A percentile compares a stretch with the other conserved stretches of the same genome.
Conservation (phyloP, 768 basidiomycete genomes). For the Russula compacta region DNA sequence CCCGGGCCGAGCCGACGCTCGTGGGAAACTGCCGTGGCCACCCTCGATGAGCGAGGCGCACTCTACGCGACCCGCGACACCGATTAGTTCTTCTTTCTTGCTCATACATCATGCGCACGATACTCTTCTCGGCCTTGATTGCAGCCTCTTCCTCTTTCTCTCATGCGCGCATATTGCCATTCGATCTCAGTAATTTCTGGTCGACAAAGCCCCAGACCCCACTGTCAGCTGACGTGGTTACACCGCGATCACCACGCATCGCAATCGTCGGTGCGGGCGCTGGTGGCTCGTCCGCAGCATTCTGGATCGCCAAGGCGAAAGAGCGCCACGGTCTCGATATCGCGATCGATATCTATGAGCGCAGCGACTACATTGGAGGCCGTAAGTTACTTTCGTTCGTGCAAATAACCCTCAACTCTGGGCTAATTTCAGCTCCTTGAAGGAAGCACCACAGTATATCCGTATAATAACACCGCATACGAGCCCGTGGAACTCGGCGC, state of each 20-base stretch:
- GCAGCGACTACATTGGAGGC: conserved; percentile 68
- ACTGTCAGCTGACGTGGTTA: neutral
- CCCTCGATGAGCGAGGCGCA: too few species aligned
- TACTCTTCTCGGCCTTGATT: conserved; percentile 22
- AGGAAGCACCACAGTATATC: conserved; percentile 77
- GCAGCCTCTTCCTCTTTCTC: conserved; percentile 29
- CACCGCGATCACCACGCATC: conserved; percentile 33
- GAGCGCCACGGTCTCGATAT: conserved; percentile 59
- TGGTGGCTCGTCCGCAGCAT: conserved; percentile 74
- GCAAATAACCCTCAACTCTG: neutral
- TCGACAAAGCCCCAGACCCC: neutral
- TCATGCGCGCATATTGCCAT: conserved; percentile 39
- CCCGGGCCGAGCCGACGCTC: neutral
- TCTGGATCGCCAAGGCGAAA: conserved; percentile 74
- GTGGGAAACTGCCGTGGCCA: too few species aligned
- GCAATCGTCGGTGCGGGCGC: conserved; percentile 91
- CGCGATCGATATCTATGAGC: conserved; percentile 81
- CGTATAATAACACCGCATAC: conserved; percentile 50
- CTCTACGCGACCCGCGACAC: too few species aligned
- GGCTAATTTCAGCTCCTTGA: neutral
- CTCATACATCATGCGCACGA: neutral
- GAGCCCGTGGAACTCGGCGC: conserved; percentile 76
- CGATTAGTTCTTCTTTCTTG: too few species aligned
- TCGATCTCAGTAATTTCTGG: conserved; percentile 30
- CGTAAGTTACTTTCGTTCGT: conserved; percentile 42